Evolutionary conservation across 2,329 filamentous ascomycete genomes (phyloP).

Genomic region (Botrytis elliptica): DNA sequence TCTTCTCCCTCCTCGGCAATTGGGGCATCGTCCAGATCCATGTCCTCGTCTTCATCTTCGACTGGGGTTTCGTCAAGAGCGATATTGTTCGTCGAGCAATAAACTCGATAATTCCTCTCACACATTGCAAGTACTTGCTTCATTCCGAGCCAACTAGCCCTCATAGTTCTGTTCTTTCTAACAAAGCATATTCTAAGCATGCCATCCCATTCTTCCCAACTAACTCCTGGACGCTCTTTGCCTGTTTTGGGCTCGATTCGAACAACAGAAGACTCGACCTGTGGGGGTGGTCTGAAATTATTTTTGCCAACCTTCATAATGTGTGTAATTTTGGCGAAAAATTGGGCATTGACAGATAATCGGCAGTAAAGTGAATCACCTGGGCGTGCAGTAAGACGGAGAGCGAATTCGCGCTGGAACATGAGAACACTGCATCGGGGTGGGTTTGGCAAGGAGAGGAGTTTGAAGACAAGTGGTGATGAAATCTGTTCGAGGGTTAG

Average conservation of each 20-base stretch:
- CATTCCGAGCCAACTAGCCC: slow-evolving; percentile 77
- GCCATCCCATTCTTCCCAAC: slow-evolving; percentile 94
- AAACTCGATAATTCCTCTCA: slow-evolving; percentile 85
- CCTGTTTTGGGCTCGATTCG: slow-evolving; percentile 85
- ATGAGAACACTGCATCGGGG: slow-evolving; percentile 87
- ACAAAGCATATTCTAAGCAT: slow-evolving; percentile 79
- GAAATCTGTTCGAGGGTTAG: slow-evolving; percentile 61
- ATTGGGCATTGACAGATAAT: slow-evolving; percentile 90
- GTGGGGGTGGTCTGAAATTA: slow-evolving; percentile 93
- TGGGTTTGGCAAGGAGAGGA: slow-evolving; percentile 77
- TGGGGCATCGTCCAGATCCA: slow-evolving; percentile 48
- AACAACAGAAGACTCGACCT: slow-evolving; percentile 89
- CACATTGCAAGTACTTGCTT: slow-evolving; percentile 79
- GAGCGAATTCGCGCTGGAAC: slow-evolving; percentile 94
- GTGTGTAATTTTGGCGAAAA: slow-evolving; percentile 72
- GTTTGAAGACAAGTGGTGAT: slow-evolving; percentile 82
- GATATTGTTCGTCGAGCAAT: slow-evolving; percentile 83
- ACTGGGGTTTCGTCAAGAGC: slow-evolving; percentile 66
- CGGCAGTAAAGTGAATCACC: slow-evolving; percentile 87
- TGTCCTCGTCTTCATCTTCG: slow-evolving; percentile 44
- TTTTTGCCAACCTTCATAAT: slow-evolving; percentile 94
- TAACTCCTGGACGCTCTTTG: slow-evolving; percentile 74
- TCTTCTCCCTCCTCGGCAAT: slow-evolving; percentile 47
- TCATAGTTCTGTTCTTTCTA: slow-evolving; percentile 86
- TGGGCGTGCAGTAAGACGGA: slow-evolving; percentile 82